phyloP scores from a whole-genome alignment of 2,329 filamentous ascomycete species.

The Sporothrix variecibatus region DNA sequence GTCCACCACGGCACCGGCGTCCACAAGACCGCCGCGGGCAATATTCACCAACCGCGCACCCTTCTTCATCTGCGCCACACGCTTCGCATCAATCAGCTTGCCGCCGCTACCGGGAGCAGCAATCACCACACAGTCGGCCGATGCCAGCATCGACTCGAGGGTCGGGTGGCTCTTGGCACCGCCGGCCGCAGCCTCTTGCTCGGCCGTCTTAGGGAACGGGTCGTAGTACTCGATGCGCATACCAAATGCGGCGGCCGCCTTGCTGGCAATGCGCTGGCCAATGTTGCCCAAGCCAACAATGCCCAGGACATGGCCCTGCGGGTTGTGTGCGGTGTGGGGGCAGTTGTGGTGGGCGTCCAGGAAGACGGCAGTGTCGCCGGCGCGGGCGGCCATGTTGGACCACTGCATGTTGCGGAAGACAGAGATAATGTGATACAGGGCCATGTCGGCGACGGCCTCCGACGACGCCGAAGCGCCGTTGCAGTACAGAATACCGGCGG shows the following conservation, averaged over 20 bases:
- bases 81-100: constrained; percentile 43
- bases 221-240: constrained; percentile 62
- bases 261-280: constrained; percentile 55
- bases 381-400: constrained; percentile 57
- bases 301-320: constrained; percentile 54
- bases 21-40: constrained; percentile 47
- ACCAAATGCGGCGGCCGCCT: constrained; percentile 53
- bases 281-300: constrained; percentile 63
- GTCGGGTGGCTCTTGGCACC: constrained; percentile 44
- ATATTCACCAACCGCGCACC: constrained; percentile 61
- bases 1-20: constrained; percentile 50
- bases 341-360: constrained; percentile 30
- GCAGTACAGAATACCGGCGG: constrained; percentile 67
- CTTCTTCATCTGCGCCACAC: constrained; percentile 50
- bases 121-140: constrained; percentile 53
- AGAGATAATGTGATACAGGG: constrained; percentile 67
- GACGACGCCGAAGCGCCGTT: constrained; percentile 70
- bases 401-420: constrained; percentile 69
- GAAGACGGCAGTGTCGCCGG: constrained; percentile 40
- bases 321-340: constrained; percentile 55
- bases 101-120: constrained; percentile 52
- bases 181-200: constrained; percentile 47
- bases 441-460: constrained; percentile 72
- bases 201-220: constrained; percentile 42
- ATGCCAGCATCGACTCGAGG: constrained; percentile 49